Evolutionary conservation across 164 flowering plant genomes (phyloP), one percentile per base, ranked within the genome.

Genomic region (Nelumbo lutea): DNA sequence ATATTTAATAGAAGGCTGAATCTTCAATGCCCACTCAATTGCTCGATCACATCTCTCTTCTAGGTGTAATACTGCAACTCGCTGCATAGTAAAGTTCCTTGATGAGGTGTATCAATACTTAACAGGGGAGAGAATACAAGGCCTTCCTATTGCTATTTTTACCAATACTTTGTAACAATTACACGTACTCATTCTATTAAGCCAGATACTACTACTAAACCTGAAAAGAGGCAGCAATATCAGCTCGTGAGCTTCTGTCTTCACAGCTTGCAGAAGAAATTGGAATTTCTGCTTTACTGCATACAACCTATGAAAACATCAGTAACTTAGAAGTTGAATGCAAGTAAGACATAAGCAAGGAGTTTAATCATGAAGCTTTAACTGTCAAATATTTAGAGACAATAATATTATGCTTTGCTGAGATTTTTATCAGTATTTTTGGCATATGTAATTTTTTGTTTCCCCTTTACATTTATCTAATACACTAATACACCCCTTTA

Each of bases 181-280:
- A 43, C 40, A 14, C 45, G 40, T 10, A 8, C 5, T 47, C 27
- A 53, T 14, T 7, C 40, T 60, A 55, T 51, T 51, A 52, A 47
- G 8, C 44, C 13, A 57, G 59, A 39, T 8, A 5, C 7, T 10
- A 40, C 43, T 38, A 41, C 3, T 39, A 59, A 50, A 75, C 98
- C 97, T 94, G 98, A 70, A 94, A 94, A 67, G 98, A 88, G 67
- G 98, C 98, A 72, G 98, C 98, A 74, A 94, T 83, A 79, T 94
- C 87, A 74, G 98, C 98, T 66, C 98, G 87, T 15, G 76, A 62
- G 47, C 72, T 81, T 83, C 93, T 83, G 72, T 94, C 98, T 76
- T 84, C 67, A 61, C 50, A 62, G 75, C 73, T 84, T 68, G 90
- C 85, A 44, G 81, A 82, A 56, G 89, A 84, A 75, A 91, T 65